Conservation (phyloP, 495 filamentous ascomycete species). For the Evernia prunastri region DNA sequence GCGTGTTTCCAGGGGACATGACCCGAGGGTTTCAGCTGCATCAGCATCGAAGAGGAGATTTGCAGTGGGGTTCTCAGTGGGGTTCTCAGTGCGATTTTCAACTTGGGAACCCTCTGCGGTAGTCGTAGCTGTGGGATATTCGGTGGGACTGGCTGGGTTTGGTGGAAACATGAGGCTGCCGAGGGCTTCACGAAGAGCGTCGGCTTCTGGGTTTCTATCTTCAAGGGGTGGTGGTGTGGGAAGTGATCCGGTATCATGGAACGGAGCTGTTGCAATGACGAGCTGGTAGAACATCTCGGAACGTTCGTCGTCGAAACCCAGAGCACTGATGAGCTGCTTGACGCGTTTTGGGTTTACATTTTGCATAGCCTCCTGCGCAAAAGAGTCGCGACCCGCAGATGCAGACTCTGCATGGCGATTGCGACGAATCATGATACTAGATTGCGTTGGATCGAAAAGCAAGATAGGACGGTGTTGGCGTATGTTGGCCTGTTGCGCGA, state of each 20-base stretch:
- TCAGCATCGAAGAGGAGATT: neutral
- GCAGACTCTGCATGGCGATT: neutral
- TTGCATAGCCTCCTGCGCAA: neutral
- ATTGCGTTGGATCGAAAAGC: neutral
- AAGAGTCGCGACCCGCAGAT: neutral
- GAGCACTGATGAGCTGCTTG: neutral
- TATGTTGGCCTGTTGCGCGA: neutral
- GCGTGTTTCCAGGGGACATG: neutral
- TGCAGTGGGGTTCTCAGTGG: neutral
- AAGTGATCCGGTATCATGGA: neutral
- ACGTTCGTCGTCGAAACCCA: neutral
- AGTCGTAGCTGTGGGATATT: neutral
- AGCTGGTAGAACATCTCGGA: neutral
- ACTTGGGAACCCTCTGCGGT: neutral
- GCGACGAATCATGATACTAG: neutral
- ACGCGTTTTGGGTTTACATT: neutral
- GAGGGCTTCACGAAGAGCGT: neutral
- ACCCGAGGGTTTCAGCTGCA: neutral
- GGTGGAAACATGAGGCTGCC: neutral
- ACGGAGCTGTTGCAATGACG: neutral
- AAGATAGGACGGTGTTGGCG: neutral
- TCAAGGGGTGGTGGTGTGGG: neutral
- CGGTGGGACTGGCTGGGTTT: neutral
- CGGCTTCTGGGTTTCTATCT: neutral
- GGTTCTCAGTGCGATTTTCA: neutral